Evolutionary conservation across 441 rosid genomes (phyloP).

Genomic region (Populus trichocarpa): DNA sequence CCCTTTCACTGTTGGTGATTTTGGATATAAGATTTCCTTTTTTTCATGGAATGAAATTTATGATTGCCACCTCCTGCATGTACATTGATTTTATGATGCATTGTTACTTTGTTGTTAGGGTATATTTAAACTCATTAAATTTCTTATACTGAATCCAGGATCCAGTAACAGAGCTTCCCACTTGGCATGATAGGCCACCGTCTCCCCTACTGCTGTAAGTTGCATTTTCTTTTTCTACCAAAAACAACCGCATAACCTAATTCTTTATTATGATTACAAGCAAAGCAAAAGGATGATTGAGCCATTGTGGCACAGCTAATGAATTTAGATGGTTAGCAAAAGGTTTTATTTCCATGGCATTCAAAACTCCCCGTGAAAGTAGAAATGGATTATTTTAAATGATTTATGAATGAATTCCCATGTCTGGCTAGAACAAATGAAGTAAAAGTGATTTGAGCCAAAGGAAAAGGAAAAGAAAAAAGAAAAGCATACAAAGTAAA

Average conservation of each 20-base stretch:
- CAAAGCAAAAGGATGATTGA: not conserved
- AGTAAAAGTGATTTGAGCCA: not conserved
- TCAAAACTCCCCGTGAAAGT: not conserved
- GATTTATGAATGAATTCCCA: not conserved
- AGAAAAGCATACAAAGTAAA: not conserved
- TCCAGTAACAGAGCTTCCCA: conserved; percentile 85
- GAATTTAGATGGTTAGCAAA: not conserved
- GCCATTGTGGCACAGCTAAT: not conserved
- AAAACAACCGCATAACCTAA: not conserved
- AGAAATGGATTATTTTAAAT: not conserved
- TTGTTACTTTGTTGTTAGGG: not conserved
- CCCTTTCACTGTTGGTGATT: conserved; percentile 72
- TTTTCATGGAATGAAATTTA: conserved; percentile 5
- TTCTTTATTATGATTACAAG: not conserved
- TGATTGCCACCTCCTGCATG: conserved; percentile 1
- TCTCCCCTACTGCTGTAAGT: conserved; percentile 80
- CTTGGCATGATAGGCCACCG: conserved; percentile 58
- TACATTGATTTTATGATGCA: conserved; percentile 1
- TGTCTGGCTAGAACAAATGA: not conserved
- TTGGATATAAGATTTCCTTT: conserved; percentile 13
- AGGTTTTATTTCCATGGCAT: not conserved
- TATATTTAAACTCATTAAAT: conserved; percentile 3
- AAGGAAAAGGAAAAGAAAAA: not conserved
- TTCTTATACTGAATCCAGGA: conserved; percentile 51
- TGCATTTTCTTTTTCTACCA: conserved; percentile 5